Evolutionary conservation across 805 yeast genomes (phyloP).

Genomic region (Candida silvatica): DNA sequence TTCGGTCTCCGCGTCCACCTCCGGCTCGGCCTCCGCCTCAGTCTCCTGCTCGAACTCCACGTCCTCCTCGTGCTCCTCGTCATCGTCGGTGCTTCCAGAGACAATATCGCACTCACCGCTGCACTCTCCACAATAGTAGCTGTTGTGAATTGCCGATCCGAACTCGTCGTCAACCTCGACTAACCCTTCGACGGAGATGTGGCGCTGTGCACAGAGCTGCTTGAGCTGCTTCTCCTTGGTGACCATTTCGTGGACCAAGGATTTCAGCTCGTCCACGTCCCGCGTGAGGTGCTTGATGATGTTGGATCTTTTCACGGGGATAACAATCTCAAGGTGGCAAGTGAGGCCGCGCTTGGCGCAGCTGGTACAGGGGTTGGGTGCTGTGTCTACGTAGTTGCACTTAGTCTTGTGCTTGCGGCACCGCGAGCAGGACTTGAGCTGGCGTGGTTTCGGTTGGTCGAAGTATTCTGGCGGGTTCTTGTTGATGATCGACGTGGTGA

Average conservation of each 20-base stretch:
- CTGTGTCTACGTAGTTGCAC: slow-evolving; percentile 46
- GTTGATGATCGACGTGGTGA: slow-evolving; percentile 13
- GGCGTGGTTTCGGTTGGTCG: slow-evolving; percentile 29
- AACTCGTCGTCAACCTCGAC: slow-evolving; percentile 18
- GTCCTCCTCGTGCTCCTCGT: no score
- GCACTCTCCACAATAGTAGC: no score
- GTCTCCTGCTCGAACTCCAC: no score
- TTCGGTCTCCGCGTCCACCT: no score
- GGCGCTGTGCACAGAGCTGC: slow-evolving; percentile 16
- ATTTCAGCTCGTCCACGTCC: slow-evolving; percentile 23
- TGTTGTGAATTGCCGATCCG: no score
- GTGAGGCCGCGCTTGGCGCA: slow-evolving; percentile 42
- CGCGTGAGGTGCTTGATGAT: slow-evolving; percentile 27
- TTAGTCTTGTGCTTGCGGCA: slow-evolving; percentile 62
- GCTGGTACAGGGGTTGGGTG: slow-evolving; percentile 49
- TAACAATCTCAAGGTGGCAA: slow-evolving; percentile 49
- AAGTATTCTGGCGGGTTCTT: slow-evolving; percentile 12
- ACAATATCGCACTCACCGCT: no score
- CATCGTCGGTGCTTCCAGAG: no score
- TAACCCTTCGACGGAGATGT: slow-evolving; percentile 23
- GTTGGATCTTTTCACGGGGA: slow-evolving; percentile 40
- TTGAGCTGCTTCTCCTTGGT: slow-evolving; percentile 18
- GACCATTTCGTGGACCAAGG: slow-evolving; percentile 20
- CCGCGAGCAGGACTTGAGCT: slow-evolving; percentile 50
- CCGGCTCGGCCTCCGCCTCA: no score